These are phyloP conservation scores for Alternaria incomplexa DNA, from an alignment of 2,329 filamentous ascomycete genomes.

Conservation along the genomic window DNA sequence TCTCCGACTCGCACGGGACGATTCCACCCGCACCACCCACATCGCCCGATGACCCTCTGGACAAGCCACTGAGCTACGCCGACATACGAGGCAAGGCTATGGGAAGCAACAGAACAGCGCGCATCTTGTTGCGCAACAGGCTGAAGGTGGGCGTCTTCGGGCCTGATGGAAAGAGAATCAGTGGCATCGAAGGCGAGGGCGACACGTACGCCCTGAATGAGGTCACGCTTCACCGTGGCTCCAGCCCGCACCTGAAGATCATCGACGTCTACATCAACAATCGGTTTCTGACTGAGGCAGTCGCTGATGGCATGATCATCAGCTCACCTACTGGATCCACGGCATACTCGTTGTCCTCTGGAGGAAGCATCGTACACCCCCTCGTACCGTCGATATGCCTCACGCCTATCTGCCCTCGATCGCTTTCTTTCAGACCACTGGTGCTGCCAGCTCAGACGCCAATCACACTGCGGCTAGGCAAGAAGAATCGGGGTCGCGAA, in stretches of 20 bases:
- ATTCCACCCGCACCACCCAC: slow-evolving; percentile 69
- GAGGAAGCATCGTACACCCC: slow-evolving; percentile 92
- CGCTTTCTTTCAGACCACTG: slow-evolving; percentile 87
- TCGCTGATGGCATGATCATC: slow-evolving; percentile 93
- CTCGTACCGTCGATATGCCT: slow-evolving; percentile 86
- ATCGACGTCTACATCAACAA: slow-evolving; percentile 91
- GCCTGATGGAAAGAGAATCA: slow-evolving; percentile 62
- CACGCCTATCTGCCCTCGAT: slow-evolving; percentile 92
- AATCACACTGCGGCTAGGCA: slow-evolving; percentile 80
- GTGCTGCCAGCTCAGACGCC: slow-evolving; percentile 87
- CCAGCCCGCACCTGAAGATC: slow-evolving; percentile 86
- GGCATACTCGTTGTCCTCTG: slow-evolving; percentile 91
- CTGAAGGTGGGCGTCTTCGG: slow-evolving; percentile 86
- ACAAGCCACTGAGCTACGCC: slow-evolving; percentile 63
- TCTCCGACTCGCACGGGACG: slow-evolving; percentile 75
- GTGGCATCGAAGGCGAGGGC: slow-evolving; percentile 36
- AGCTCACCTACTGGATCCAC: slow-evolving; percentile 94
- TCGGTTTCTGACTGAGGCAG: slow-evolving; percentile 88
- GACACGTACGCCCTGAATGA: slow-evolving; percentile 84
- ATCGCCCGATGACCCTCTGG: slow-evolving; percentile 61
- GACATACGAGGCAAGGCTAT: slow-evolving; percentile 79
- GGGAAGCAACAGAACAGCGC: slow-evolving; percentile 74
- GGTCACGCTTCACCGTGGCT: slow-evolving; percentile 88
- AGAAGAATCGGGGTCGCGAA: slow-evolving; percentile 58
- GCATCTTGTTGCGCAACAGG: slow-evolving; percentile 84